Conservation (phyloP, 441 rosid genomes). For the Gossypium davidsonii region DNA sequence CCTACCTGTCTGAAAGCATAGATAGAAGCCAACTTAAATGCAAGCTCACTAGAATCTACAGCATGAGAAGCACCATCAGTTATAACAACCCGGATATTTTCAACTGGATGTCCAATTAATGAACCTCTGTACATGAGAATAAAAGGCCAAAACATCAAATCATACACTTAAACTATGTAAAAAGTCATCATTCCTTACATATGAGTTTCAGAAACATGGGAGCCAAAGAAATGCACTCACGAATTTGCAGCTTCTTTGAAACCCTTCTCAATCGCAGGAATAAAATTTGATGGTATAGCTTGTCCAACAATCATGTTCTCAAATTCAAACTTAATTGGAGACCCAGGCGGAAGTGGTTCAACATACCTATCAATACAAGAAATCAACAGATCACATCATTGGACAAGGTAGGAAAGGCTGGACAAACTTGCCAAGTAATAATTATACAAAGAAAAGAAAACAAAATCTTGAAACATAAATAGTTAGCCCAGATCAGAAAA, state of each 20-base stretch:
- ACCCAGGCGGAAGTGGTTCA: constrained; percentile 71
- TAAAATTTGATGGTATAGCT: constrained; percentile 82
- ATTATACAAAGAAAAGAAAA: background rate
- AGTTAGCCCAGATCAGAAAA: background rate
- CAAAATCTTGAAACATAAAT: background rate
- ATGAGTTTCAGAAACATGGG: background rate
- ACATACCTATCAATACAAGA: constrained; percentile 43
- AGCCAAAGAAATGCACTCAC: constrained; percentile 33
- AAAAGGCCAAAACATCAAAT: constrained; percentile 6
- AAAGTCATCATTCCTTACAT: background rate
- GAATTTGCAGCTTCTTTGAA: constrained; percentile 97
- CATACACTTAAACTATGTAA: background rate
- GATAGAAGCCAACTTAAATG: constrained; percentile 89
- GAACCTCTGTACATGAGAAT: constrained; percentile 60
- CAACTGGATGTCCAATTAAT: constrained; percentile 89
- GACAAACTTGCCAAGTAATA: background rate
- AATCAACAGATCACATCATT: constrained; percentile 10
- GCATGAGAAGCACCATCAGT: constrained; percentile 94
- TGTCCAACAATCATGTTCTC: constrained; percentile 94
- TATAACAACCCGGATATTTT: constrained; percentile 68
- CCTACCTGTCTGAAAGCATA: constrained; percentile 89
- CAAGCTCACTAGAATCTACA: constrained; percentile 97
- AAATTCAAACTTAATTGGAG: constrained; percentile 70
- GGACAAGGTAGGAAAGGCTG: background rate
- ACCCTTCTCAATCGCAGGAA: constrained; percentile 97